Evolutionary conservation across 306 rosid species (phyloP), one percentile per base, ranked within the genome.

Genomic region (Rubus idaeus): DNA sequence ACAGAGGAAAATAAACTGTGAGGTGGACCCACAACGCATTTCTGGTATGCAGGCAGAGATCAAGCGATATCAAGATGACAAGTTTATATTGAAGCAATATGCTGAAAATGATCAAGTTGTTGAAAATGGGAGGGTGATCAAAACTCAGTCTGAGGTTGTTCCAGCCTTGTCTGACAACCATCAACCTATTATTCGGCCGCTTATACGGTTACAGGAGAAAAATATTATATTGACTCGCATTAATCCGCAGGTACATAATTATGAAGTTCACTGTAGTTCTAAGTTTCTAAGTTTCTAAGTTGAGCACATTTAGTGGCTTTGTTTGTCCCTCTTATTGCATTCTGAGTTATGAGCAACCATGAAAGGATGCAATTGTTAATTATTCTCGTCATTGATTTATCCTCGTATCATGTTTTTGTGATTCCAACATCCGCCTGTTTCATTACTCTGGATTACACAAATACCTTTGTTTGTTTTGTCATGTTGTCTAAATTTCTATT

Each of bases 191-290:
- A 73, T 89, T 50, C 93, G 99, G 61, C 99, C 99, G 5, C 87
- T 96, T 79, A 83, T 96, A 78, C 84, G 99, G 78, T 82, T 96
- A 58, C 89, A 86, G 23, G 99, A 96, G 80, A 92, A 87, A 80
- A 96, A 91, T 82, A 91, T 96, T 77, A 96, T 96, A 80, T 80
- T 96, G 86, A 96, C 99, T 13, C 97, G 99, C 77, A 96, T 96
- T 74, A 96, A 92, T 83, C 99, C 99, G 0, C 98, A 88, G 98
- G 99, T 95, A 77, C 74, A 66, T 76, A 52, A 44, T 50, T 58
- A n/a, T 78, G 9, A 8, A 37, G 56, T 74, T 42, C 57, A 62
- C 61, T 74, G 60, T 56, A 62, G 66, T 75, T 42, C 55, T 62
- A 58, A 21, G 64, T 58, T 75, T 42, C 55, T 62, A 58, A 21